Evolutionary conservation across 305 asterid species (phyloP).

Genomic region (Caryopteris hybrid): DNA sequence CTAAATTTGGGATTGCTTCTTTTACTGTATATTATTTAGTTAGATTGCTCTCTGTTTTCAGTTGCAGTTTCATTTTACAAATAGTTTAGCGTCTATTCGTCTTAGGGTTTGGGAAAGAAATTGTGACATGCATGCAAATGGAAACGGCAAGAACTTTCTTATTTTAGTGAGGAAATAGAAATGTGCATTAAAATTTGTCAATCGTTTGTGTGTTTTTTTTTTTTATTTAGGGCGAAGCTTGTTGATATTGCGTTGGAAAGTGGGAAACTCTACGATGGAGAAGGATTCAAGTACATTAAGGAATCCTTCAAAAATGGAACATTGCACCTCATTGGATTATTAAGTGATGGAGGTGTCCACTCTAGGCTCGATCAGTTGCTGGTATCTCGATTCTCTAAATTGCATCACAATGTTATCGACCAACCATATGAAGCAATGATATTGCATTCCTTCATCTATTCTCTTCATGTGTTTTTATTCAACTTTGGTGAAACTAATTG

Average conservation of each 20-base stretch:
- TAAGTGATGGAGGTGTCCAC: conserved; percentile 96
- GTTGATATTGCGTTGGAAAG: conserved; percentile 80
- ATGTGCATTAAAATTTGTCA: not conserved
- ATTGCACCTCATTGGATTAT: conserved; percentile 76
- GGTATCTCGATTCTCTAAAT: conserved; percentile 32
- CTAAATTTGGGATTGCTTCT: not conserved
- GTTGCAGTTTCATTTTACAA: not conserved
- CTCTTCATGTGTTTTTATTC: not conserved
- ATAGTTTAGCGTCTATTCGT: not conserved
- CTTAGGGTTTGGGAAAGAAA: not conserved
- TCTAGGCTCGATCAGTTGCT: conserved; percentile 84
- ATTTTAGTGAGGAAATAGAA: too few species aligned
- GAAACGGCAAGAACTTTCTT: not conserved
- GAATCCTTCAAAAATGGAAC: conserved; percentile 67
- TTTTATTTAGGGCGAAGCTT: conserved; percentile 67
- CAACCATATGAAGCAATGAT: not conserved
- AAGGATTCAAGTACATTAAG: conserved; percentile 68
- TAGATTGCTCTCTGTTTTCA: not conserved
- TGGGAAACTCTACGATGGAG: conserved; percentile 73
- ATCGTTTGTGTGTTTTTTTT: too few species aligned
- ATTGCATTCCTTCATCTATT: not conserved
- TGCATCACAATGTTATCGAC: not conserved
- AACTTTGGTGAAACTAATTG: conserved; percentile 16
- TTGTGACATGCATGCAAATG: not conserved
- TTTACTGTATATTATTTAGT: not conserved